Evolutionary conservation across 2,329 filamentous ascomycete species (phyloP).

Genomic region (Penicillium rolfsii): DNA sequence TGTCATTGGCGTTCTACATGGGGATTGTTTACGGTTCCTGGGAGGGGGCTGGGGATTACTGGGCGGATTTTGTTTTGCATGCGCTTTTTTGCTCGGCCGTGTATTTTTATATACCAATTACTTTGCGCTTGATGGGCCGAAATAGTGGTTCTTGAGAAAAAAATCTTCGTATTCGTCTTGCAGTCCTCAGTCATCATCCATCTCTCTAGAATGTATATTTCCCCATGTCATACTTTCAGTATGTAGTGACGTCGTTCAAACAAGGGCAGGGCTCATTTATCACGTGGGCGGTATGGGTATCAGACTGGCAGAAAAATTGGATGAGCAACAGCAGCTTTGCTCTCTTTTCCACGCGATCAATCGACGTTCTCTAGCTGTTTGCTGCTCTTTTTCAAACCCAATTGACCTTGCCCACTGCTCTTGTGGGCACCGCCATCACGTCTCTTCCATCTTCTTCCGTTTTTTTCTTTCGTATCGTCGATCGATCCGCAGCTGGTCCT

Average conservation of each 20-base stretch:
- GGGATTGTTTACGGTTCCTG: constrained; percentile 14
- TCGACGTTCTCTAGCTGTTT: constrained; percentile 17
- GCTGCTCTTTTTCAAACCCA: constrained; percentile 13
- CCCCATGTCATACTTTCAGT: neutral
- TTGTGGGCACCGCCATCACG: constrained; percentile 38
- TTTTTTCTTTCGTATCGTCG: constrained; percentile 58
- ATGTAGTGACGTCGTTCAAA: constrained; percentile 17
- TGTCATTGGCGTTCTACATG: constrained; percentile 26
- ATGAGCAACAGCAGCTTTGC: constrained; percentile 19
- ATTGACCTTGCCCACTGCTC: constrained; percentile 22
- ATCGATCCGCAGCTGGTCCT: constrained; percentile 68
- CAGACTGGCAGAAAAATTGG: constrained; percentile 30
- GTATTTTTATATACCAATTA: constrained; percentile 1
- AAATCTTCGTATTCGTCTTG: neutral
- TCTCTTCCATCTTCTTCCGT: constrained; percentile 32
- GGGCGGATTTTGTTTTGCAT: constrained; percentile 15
- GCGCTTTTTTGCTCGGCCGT: neutral
- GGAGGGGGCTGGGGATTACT: neutral
- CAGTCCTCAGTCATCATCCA: neutral
- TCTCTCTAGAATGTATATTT: neutral
- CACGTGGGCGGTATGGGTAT: constrained; percentile 34
- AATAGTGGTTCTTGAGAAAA: neutral
- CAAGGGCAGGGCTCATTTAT: constrained; percentile 23
- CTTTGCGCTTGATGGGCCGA: neutral
- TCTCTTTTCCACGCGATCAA: constrained; percentile 8